Evolutionary conservation across 441 rosid genomes (phyloP), one percentile per base, ranked within the genome.

Genomic region (Iberis amara): DNA sequence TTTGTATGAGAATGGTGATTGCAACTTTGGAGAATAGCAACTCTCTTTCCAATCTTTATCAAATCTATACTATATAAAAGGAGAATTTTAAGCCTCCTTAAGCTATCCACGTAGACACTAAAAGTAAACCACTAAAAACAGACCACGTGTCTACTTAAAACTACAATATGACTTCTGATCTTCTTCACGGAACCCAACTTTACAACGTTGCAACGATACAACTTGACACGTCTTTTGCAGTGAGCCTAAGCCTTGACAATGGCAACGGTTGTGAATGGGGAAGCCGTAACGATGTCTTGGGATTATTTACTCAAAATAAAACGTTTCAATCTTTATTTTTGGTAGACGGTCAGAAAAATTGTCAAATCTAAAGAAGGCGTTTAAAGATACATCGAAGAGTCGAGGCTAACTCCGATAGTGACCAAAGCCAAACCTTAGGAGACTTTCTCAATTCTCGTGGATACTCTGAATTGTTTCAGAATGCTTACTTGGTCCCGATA

Each of bases 231-330:
- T 88, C 98, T 31, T 83, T 91, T 36, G 70, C 96, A 1, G 91
- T 85, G 11, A 91, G 98, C 74, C 74, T 85, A 10, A 91, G 98
- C 74, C 74, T 91, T 54, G 86, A 88, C 8, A 55, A 73, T 35
- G 95, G 96, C 33, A 56, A 41, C 24, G 94, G 96, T 37, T 85
- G 69, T 31, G 96, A 91, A 71, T 91, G 98, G 98, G 98, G 98
- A 40, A 88, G 85, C 69, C 76, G 95, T 39, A 80, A 80, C 14
- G 96, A 95, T 13, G 44, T 85, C 6, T 81, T 80, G 0, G 61
- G 94, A 57, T 69, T 91, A 47, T 91, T 91, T 78, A 80, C 98
- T 2, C 86, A 91, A 64, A 88, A 85, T 73, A 69, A 47, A 91
- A 91, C 33, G 12, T 60, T 0, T 6, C 85, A 85, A 83, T 63